Conservation (phyloP, 129 eudicot species). For the Tanacetum coccineum region DNA sequence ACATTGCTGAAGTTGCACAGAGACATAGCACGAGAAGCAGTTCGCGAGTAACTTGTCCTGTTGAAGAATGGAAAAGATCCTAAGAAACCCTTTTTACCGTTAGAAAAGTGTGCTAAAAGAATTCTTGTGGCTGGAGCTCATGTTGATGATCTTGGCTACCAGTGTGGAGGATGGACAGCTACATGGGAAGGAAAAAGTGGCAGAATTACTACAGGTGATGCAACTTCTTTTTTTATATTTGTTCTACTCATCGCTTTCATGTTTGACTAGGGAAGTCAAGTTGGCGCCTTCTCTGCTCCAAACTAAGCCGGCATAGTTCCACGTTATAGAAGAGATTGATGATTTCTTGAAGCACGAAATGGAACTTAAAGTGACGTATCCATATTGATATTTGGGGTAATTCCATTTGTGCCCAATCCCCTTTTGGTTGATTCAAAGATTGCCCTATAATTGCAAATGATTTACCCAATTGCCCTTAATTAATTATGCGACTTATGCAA, state of each 20-base stretch:
- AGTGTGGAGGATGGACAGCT: constrained; percentile 41
- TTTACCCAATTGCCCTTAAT: too few species aligned
- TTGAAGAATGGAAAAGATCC: constrained; percentile 34
- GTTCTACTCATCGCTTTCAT: background rate
- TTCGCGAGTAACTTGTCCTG: constrained; percentile 21
- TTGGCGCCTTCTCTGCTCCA: background rate
- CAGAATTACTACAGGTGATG: constrained; percentile 24
- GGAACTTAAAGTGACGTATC: background rate
- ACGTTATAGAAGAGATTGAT: constrained; percentile 41
- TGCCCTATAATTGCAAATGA: too few species aligned
- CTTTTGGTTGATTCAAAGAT: too few species aligned
- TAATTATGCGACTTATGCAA: too few species aligned
- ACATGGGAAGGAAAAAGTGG: constrained; percentile 38
- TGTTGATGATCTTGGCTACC: constrained; percentile 35
- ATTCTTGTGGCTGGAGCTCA: constrained; percentile 33
- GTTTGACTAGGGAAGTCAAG: background rate
- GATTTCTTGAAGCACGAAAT: background rate
- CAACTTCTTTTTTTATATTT: background rate
- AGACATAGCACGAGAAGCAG: constrained; percentile 87
- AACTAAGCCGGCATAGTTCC: background rate
- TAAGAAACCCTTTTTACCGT: constrained; percentile 26
- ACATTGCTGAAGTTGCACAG: constrained; percentile 53
- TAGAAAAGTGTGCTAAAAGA: constrained; percentile 29
- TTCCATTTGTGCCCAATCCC: too few species aligned
- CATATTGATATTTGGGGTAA: too few species aligned